These are phyloP conservation scores for Zasmidium angulare DNA, from an alignment of 2,329 filamentous ascomycete genomes.

Conservation along the genomic window DNA sequence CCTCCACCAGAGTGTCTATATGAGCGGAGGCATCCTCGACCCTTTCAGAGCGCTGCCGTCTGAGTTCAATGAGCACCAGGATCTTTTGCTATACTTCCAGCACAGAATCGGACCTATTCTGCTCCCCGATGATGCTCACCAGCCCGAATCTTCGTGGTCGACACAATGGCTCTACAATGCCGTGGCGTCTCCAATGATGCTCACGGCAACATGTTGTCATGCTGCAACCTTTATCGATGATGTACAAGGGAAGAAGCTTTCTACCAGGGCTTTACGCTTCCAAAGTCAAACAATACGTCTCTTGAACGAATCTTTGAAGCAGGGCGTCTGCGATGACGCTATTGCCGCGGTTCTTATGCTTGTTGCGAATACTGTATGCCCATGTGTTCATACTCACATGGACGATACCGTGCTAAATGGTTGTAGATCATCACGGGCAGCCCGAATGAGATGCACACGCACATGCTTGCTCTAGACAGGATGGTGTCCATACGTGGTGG, in stretches of 20 bases:
- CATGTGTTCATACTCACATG: too few species aligned
- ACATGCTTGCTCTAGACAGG: not conserved
- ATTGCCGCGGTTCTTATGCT: not conserved
- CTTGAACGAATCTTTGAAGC: not conserved
- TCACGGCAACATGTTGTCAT: not conserved
- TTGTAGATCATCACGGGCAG: not conserved
- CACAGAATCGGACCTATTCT: not conserved
- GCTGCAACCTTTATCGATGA: not conserved
- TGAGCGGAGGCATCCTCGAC: not conserved
- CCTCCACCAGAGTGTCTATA: not conserved
- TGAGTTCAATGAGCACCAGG: not conserved
- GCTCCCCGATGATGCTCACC: not conserved
- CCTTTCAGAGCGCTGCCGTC: not conserved
- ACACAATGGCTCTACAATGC: not conserved
- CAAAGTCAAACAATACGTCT: not conserved
- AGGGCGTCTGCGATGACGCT: not conserved
- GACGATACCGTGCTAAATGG: too few species aligned
- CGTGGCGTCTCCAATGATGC: not conserved
- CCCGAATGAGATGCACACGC: not conserved
- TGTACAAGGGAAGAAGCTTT: not conserved
- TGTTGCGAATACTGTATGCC: not conserved
- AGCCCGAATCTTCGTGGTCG: not conserved
- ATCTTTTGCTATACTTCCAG: not conserved
- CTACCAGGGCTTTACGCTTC: not conserved
- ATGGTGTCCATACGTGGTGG: not conserved